phyloP scores from a whole-genome alignment of 148 eudicot genomes.

The Chenopodium formosanum region DNA sequence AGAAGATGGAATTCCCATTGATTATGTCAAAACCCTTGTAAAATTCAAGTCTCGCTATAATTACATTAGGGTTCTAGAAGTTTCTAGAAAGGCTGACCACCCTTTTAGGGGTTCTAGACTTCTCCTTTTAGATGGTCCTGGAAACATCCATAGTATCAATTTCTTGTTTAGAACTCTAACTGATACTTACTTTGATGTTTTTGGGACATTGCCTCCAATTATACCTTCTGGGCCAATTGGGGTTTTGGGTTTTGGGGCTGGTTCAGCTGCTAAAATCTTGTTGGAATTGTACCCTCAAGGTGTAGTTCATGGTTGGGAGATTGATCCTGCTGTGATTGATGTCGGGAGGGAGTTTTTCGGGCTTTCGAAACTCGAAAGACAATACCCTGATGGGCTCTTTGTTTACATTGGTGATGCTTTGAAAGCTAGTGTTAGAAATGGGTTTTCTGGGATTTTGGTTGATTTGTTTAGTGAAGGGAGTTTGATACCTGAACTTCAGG shows the following conservation, averaged over 20 bases:
- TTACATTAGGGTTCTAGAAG: constrained; percentile 65
- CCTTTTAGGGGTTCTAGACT: constrained; percentile 78
- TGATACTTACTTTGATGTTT: constrained; percentile 76
- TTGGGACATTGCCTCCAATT: constrained; percentile 70
- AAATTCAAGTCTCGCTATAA: constrained; percentile 72
- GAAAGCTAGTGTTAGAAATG: constrained; percentile 37
- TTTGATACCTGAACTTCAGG: constrained; percentile 72
- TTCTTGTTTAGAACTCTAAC: constrained; percentile 52
- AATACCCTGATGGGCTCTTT: constrained; percentile 43
- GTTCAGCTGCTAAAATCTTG: constrained; percentile 61
- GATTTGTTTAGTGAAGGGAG: constrained; percentile 79
- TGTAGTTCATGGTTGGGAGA: constrained; percentile 81
- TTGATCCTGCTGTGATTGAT: constrained; percentile 64
- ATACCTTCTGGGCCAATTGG: constrained; percentile 75
- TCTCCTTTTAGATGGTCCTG: constrained; percentile 73
- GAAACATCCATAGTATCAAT: constrained; percentile 80
- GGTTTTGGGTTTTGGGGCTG: constrained; percentile 85
- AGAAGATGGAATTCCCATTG: constrained; percentile 64
- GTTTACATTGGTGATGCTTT: constrained; percentile 62
- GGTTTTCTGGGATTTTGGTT: constrained; percentile 69
- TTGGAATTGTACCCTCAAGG: constrained; percentile 51
- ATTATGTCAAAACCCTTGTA: constrained; percentile 56
- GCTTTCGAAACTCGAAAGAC: constrained; percentile 47
- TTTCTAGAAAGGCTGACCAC: constrained; percentile 67
- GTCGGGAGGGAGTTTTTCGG: constrained; percentile 68